A percentile compares a stretch with the other conserved stretches of the same genome.
phyloP scores from a whole-genome alignment of 2,329 filamentous ascomycete genomes.

The Nemania sp. region DNA sequence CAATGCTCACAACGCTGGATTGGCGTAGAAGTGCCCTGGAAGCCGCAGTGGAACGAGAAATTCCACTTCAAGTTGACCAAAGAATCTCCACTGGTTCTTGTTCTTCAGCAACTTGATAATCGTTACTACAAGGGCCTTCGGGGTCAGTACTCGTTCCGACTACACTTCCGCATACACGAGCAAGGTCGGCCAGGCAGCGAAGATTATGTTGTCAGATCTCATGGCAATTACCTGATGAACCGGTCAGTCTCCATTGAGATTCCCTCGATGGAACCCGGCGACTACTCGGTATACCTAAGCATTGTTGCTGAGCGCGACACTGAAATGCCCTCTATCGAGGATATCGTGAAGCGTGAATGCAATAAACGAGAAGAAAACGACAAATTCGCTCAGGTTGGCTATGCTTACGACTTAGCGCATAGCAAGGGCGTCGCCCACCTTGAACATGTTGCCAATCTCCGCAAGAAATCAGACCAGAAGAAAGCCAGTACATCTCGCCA shows the following conservation, averaged over 20 bases:
- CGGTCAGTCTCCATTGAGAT: conserved; percentile 63
- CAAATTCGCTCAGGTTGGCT: conserved; percentile 61
- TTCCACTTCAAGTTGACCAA: conserved; percentile 61
- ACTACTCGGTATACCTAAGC: conserved; percentile 61
- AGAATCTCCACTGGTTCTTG: conserved; percentile 60
- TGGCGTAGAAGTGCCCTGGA: conserved; percentile 65
- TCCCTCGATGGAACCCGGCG: conserved; percentile 56
- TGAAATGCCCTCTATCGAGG: conserved; percentile 51
- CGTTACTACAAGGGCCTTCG: conserved; percentile 64
- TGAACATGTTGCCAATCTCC: conserved; percentile 53
- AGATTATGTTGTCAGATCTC: conserved; percentile 63
- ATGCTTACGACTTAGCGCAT: conserved; percentile 63
- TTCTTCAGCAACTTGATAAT: conserved; percentile 64
- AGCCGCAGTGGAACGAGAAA: conserved; percentile 62
- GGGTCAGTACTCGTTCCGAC: conserved; percentile 58
- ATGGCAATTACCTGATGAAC: conserved; percentile 61
- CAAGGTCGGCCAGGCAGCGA: conserved; percentile 54
- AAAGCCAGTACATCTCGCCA: conserved; percentile 53
- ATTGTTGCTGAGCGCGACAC: conserved; percentile 55
- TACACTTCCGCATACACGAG: conserved; percentile 57
- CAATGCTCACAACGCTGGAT: conserved; percentile 63
- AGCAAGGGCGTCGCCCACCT: conserved; percentile 58
- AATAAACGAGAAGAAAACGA: conserved; percentile 55
- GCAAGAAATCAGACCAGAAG: conserved; percentile 53
- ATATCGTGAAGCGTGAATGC: conserved; percentile 58